Percentiles rank a stretch among this genome's conserved stretches.
Conservation (phyloP, 2,329 filamentous ascomycete species). For the Chaetomium sp. region DNA sequence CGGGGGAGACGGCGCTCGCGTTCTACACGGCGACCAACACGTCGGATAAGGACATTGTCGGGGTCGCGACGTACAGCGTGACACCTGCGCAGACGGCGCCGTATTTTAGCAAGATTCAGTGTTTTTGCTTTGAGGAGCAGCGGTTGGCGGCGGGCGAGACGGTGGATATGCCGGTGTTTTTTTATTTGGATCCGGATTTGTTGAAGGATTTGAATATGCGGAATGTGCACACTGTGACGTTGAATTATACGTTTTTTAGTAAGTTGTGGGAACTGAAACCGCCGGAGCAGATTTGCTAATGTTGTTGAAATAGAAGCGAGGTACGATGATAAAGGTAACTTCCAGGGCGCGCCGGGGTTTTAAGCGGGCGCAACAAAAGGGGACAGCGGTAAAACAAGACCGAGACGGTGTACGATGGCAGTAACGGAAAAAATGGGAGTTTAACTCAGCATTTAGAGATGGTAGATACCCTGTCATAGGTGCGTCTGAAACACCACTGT, state of each 20-base stretch:
- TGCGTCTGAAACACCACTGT: too few relatives aligned
- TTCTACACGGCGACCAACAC: constrained; percentile 97
- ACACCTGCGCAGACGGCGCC: constrained; percentile 92
- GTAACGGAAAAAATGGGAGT: too few relatives aligned
- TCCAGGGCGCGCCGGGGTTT: constrained; percentile 36
- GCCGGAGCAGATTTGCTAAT: constrained; percentile 29
- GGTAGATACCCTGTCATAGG: too few relatives aligned
- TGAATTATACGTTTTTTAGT: constrained; percentile 99
- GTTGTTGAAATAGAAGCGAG: constrained; percentile 56
- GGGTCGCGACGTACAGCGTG: constrained; percentile 95
- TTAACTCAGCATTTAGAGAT: too few relatives aligned
- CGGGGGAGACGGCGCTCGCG: constrained; percentile 91
- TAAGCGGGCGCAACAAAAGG: neutral
- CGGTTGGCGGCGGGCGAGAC: constrained; percentile 89
- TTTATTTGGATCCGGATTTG: constrained; percentile 96
- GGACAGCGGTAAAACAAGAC: too few relatives aligned
- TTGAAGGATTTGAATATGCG: constrained; percentile 88
- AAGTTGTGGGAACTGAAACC: constrained; percentile 35
- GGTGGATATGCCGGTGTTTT: constrained; percentile 99
- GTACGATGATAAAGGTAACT: constrained; percentile 73
- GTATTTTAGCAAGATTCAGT: constrained; percentile 99
- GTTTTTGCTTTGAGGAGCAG: constrained; percentile 98
- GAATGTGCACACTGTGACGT: constrained; percentile 87
- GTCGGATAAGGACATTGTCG: constrained; percentile 87
- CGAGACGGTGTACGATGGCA: neutral